Conservation (phyloP, 1,284 basidiomycete species). For the Cryptococcus neoformans region DNA sequence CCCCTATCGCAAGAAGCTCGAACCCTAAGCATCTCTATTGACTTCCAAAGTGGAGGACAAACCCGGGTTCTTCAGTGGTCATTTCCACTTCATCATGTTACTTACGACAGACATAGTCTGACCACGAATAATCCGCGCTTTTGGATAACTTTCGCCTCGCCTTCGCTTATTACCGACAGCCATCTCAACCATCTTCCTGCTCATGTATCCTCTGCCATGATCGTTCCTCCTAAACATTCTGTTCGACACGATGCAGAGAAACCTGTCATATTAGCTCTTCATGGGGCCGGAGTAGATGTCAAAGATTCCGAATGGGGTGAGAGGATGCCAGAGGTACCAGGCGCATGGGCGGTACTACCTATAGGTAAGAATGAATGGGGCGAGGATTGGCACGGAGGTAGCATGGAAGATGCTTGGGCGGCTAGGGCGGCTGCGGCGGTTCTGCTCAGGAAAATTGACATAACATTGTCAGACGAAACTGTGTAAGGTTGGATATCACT, state of each 20-base stretch:
- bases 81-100: not conserved
- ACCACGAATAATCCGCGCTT: conserved; percentile 3
- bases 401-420: conserved; percentile 38
- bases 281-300: conserved; percentile 46
- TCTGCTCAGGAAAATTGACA: conserved; percentile 8
- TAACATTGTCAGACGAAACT: conserved; percentile 20
- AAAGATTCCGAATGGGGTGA: conserved; percentile 4
- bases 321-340: conserved; percentile 22
- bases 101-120: not conserved
- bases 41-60: not conserved
- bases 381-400: conserved; percentile 48
- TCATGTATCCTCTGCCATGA: conserved; percentile 27
- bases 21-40: conserved; percentile 2
- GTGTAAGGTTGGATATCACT: conserved; percentile 8
- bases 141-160: conserved; percentile 28
- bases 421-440: conserved; percentile 28
- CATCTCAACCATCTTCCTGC: conserved; percentile 13
- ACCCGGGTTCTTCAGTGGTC: too few species aligned
- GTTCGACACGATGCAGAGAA: not conserved
- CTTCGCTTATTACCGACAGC: not conserved
- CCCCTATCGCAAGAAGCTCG: not conserved
- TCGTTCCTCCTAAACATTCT: conserved; percentile 22
- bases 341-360: conserved; percentile 39
- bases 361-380: conserved; percentile 48
- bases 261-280: conserved; percentile 39